phyloP scores from a whole-genome alignment of 1,139 yeast genomes.

The Suhomyces wounanorum region DNA sequence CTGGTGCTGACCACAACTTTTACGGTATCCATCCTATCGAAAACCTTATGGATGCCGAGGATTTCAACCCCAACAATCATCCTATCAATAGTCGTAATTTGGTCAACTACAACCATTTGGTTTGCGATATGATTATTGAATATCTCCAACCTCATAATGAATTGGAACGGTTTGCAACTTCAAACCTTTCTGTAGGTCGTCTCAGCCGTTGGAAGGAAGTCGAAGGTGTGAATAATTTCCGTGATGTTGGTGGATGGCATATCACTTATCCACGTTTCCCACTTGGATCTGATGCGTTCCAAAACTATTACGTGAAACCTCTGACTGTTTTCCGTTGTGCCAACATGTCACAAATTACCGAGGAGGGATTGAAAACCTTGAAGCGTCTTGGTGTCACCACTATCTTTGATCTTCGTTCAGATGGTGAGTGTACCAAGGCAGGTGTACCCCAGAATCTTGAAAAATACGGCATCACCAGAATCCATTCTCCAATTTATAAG shows the following conservation, averaged over 20 bases:
- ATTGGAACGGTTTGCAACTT: constrained; percentile 50
- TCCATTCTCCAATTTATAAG: constrained; percentile 62
- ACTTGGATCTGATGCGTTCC: constrained; percentile 11
- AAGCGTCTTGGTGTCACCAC: constrained; percentile 50
- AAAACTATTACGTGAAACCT: constrained; percentile 49
- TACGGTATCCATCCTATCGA: constrained; percentile 50
- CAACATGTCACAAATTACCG: constrained; percentile 52
- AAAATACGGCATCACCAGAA: constrained; percentile 49
- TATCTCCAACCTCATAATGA: constrained; percentile 56
- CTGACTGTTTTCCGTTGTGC: constrained; percentile 67
- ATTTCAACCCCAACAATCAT: constrained; percentile 36
- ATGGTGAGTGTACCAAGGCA: constrained; percentile 54
- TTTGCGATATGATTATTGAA: constrained; percentile 52
- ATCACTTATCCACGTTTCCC: constrained; percentile 35
- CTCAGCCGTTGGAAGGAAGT: constrained; percentile 59
- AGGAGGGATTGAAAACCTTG: constrained; percentile 44
- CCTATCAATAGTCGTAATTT: constrained; percentile 47
- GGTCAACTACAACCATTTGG: constrained; percentile 61
- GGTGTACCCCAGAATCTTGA: constrained; percentile 44
- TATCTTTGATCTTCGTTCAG: constrained; percentile 71
- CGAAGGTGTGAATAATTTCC: constrained; percentile 70
- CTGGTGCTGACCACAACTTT: constrained; percentile 79
- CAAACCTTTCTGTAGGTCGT: constrained; percentile 38
- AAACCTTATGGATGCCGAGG: constrained; percentile 30
- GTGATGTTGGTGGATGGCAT: constrained; percentile 82